Evolutionary conservation across 106 monocot species (phyloP).

Genomic region (Dendrobium officinale): DNA sequence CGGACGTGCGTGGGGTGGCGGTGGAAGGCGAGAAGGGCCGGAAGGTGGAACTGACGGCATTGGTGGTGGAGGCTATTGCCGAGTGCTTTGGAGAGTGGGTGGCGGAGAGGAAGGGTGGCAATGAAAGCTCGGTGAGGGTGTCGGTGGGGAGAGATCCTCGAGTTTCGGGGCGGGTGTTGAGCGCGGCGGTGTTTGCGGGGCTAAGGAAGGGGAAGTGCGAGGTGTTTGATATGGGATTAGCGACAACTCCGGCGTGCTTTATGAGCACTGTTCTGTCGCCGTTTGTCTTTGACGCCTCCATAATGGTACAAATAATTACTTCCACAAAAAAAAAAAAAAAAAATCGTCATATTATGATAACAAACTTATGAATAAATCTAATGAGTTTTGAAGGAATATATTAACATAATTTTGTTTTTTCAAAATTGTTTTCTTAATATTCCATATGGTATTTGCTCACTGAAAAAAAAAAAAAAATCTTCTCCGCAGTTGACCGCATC

Average conservation of each 20-base stretch:
- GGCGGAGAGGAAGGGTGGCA: slow-evolving; percentile 7
- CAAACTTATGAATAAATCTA: too few relatives aligned
- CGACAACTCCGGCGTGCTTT: slow-evolving; percentile 58
- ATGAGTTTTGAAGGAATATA: too few relatives aligned
- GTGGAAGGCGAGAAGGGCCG: slow-evolving; percentile 48
- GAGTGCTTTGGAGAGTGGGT: slow-evolving; percentile 62
- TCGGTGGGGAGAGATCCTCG: slow-evolving; percentile 51
- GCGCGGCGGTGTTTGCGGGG: slow-evolving; percentile 32
- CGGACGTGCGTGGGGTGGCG: slow-evolving; percentile 53
- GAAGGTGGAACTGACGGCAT: slow-evolving; percentile 38
- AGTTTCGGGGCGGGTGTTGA: slow-evolving; percentile 25
- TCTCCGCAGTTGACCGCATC: slow-evolving; percentile 47
- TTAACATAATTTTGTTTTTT: too few relatives aligned
- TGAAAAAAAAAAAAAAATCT: too few relatives aligned
- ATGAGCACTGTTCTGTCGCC: slow-evolving; percentile 42
- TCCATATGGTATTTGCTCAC: too few relatives aligned
- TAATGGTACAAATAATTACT: slow-evolving; percentile 25
- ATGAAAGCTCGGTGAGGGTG: slow-evolving; percentile 14
- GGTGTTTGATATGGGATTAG: slow-evolving; percentile 52
- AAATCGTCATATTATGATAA: too few relatives aligned
- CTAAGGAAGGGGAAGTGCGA: slow-evolving; percentile 33
- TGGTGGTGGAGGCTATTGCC: slow-evolving; percentile 37
- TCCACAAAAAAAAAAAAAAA: too few relatives aligned
- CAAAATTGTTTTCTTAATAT: too few relatives aligned
- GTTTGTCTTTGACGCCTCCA: slow-evolving; percentile 43